Evolutionary conservation across 352 stramenopile species (phyloP), one percentile per base, ranked within the genome.

Genomic region (Pythium scleroteichum): DNA sequence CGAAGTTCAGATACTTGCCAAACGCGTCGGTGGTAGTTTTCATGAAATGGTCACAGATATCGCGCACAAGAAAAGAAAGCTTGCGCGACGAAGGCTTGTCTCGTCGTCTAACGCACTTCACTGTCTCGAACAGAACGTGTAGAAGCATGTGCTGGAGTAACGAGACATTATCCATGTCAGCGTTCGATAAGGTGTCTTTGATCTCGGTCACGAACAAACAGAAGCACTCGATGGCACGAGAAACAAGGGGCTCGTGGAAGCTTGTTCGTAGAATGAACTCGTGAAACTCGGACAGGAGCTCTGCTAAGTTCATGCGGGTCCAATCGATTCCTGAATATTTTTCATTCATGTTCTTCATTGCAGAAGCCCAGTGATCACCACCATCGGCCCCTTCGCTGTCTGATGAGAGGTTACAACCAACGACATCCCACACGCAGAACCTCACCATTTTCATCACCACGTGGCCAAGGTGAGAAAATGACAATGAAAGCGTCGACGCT

Each of bases 1-100:
- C 78, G 52, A 87, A 82, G 19, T 78, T 79, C 19, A 95, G 63
- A 48, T 93, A 92, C 50, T 79, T 87, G n/a, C 87, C 87, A 68
- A 94, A 94, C 24, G 70, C 62, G 12, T 93, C 82, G 0, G 78
- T 60, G 0, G 53, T 78, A 29, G 76, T 76, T 23, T 52, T 65
- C 66, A 92, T 81, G 32, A 87, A 92, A 27, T 70, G 59, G 12
- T 92, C 81, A 53, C 84, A 92, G 13, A 68, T 58, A 22, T 86
- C 70, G 16, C 81, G 79, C 35, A 93, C 66, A n/a, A 88, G 70
- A 23, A 74, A 72, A 19, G 79, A 76, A 19, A 93, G 59, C 7
- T 59, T 64, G 14, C 46, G 64, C 0, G 64, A 64, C 14, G 64
- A 59, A 14, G 44, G 41, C 42, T 66, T 66, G 39, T 65, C 54